A percentile compares a stretch with the other conserved stretches of the same genome.
Conservation (phyloP, 495 filamentous ascomycete genomes). For the Physcia stellaris region DNA sequence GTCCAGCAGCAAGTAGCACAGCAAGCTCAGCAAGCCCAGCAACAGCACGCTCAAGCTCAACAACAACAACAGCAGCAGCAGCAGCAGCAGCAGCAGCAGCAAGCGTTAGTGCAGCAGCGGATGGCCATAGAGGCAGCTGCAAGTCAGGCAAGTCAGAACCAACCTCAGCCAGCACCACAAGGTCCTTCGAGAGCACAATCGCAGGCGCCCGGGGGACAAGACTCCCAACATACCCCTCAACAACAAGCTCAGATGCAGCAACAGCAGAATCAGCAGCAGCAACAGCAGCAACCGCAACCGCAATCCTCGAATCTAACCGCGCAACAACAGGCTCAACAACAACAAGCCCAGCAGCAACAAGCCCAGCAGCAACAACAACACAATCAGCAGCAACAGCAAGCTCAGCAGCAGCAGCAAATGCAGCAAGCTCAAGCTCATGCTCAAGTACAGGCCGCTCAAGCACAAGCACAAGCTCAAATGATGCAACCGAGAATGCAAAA, state of each 20-base stretch:
- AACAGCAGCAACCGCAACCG: slow-evolving; percentile 39
- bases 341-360: slow-evolving; percentile 37
- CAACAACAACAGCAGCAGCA: slow-evolving; percentile 21
- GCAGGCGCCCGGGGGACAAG: too few species aligned
- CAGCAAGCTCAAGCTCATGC: slow-evolving; percentile 36
- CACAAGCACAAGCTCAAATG: slow-evolving; percentile 28
- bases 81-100: slow-evolving; percentile 10
- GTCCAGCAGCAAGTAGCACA: too few species aligned
- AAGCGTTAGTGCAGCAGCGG: too few species aligned
- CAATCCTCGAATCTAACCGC: slow-evolving; percentile 29
- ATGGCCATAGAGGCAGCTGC: too few species aligned
- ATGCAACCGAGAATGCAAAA: slow-evolving; percentile 36
- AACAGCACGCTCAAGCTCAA: slow-evolving; percentile 24
- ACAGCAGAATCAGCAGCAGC: too few species aligned
- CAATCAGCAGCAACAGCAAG: slow-evolving; percentile 12
- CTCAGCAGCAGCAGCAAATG: slow-evolving; percentile 23
- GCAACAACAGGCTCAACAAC: slow-evolving; percentile 36
- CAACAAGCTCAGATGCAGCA: too few species aligned
- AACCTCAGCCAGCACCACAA: too few species aligned
- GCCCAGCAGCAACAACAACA: slow-evolving; percentile 25
- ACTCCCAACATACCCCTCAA: too few species aligned
- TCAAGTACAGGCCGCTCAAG: slow-evolving; percentile 34
- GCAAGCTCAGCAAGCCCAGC: too few species aligned
- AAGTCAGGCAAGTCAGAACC: too few species aligned
- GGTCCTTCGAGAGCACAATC: too few species aligned